Conservation (phyloP, 805 yeast genomes). For the Candida taoyuanica region DNA sequence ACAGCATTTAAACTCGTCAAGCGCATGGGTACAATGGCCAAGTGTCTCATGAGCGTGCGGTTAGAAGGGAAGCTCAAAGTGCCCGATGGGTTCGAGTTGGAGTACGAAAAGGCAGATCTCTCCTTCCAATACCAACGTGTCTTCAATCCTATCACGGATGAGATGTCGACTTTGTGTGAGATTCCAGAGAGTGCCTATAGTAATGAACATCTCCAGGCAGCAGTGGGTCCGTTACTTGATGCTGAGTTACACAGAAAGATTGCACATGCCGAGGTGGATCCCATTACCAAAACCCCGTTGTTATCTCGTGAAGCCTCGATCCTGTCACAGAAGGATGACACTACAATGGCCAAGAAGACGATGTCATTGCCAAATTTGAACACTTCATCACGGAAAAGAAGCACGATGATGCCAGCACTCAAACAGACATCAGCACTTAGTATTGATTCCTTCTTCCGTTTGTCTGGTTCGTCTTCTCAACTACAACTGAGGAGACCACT, state of each 20-base stretch:
- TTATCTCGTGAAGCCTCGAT: constrained; percentile 18
- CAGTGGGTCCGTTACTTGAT: constrained; percentile 35
- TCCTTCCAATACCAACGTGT: constrained; percentile 88
- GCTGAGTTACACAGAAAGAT: constrained; percentile 48
- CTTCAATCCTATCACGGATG: constrained; percentile 54
- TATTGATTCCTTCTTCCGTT: constrained; percentile 17
- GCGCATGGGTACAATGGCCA: constrained; percentile 46
- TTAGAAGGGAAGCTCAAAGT: constrained; percentile 55
- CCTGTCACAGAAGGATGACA: neutral
- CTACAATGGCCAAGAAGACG: neutral
- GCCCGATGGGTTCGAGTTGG: constrained; percentile 55
- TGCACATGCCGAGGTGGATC: constrained; percentile 65
- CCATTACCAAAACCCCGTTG: constrained; percentile 34
- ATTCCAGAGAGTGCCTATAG: constrained; percentile 37
- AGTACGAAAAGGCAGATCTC: constrained; percentile 59
- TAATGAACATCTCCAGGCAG: constrained; percentile 31
- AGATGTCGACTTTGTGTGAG: constrained; percentile 54
- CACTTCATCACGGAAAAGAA: too few species aligned
- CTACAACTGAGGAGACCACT: neutral
- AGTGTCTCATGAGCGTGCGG: constrained; percentile 50
- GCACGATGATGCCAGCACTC: neutral
- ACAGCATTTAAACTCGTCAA: constrained; percentile 64
- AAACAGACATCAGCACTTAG: neutral
- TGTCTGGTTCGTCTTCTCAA: neutral
- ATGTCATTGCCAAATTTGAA: neutral